phyloP scores from a whole-genome alignment of 352 stramenopile species.

The Globisporangium mamillatum region DNA sequence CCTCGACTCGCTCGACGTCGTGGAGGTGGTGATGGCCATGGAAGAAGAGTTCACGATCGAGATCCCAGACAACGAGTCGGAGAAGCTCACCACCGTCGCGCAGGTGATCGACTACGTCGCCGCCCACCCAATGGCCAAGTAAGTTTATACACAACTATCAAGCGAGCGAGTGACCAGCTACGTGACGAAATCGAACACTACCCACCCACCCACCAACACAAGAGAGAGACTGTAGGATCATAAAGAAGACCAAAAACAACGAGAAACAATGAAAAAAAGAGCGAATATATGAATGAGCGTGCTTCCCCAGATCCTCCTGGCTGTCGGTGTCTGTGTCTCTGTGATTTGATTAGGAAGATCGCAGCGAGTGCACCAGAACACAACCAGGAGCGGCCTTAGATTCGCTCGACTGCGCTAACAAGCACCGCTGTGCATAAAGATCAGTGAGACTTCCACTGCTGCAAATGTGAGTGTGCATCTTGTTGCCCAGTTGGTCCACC shows the following conservation, averaged over 20 bases:
- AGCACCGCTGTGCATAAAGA: not conserved
- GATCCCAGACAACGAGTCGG: conserved; percentile 99
- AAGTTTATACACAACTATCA: conserved; percentile 40
- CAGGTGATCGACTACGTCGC: conserved; percentile 99
- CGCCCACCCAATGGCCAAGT: conserved; percentile 99
- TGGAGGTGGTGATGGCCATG: conserved; percentile 98
- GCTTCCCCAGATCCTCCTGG: not conserved
- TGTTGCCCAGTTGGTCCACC: not conserved
- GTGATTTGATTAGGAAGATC: not conserved
- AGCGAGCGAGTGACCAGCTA: conserved; percentile 2
- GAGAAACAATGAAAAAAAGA: conserved; percentile 10
- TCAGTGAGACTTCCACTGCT: not conserved
- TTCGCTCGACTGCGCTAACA: not conserved
- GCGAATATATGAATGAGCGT: not conserved
- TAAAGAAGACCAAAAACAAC: conserved; percentile 18
- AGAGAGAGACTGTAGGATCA: conserved; percentile 11
- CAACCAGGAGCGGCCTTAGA: not conserved
- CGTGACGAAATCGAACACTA: not conserved
- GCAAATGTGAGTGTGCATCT: not conserved
- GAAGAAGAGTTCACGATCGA: conserved; percentile 99
- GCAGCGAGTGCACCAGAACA: not conserved
- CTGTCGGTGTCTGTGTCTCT: not conserved
- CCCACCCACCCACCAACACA: not conserved
- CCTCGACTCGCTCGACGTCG: conserved; percentile 98
- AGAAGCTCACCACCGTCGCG: conserved; percentile 96